Evolutionary conservation across 441 rosid genomes (phyloP).

Genomic region (Kokia cookei): DNA sequence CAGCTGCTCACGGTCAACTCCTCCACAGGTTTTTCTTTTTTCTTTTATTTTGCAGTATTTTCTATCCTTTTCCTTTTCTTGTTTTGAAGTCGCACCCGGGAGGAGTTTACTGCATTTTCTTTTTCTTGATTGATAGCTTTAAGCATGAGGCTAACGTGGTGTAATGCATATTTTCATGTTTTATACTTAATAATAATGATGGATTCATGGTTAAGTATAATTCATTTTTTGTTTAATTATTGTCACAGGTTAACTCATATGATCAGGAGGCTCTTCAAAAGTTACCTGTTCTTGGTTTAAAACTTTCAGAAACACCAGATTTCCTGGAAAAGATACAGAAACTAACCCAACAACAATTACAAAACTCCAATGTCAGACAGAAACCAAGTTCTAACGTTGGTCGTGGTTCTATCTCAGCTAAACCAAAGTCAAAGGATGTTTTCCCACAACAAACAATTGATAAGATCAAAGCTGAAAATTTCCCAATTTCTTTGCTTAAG

Average conservation of each 20-base stretch:
- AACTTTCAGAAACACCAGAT: not conserved
- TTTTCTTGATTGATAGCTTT: not conserved
- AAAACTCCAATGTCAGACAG: not conserved
- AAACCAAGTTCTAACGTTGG: not conserved
- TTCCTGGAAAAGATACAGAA: not conserved
- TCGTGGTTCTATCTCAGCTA: not conserved
- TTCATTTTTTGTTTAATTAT: not conserved
- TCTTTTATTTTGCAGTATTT: not conserved
- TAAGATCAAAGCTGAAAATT: constrained; percentile 40
- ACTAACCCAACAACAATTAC: not conserved
- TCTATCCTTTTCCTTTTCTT: not conserved
- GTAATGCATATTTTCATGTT: not conserved
- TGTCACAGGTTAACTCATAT: not conserved
- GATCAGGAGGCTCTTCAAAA: not conserved
- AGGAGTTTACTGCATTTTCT: not conserved
- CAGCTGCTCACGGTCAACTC: not conserved
- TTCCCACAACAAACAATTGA: constrained; percentile 4
- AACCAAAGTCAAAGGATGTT: not conserved
- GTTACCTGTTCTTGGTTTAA: constrained; percentile 15
- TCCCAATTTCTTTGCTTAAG: constrained; percentile 27
- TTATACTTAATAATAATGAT: not conserved
- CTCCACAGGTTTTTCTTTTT: not conserved
- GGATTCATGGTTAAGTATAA: not conserved
- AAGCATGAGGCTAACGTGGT: not conserved
- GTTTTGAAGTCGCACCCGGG: not conserved